Evolutionary conservation across 176 grass and related monocot species (phyloP).

Genomic region (Oryza glumipatula): DNA sequence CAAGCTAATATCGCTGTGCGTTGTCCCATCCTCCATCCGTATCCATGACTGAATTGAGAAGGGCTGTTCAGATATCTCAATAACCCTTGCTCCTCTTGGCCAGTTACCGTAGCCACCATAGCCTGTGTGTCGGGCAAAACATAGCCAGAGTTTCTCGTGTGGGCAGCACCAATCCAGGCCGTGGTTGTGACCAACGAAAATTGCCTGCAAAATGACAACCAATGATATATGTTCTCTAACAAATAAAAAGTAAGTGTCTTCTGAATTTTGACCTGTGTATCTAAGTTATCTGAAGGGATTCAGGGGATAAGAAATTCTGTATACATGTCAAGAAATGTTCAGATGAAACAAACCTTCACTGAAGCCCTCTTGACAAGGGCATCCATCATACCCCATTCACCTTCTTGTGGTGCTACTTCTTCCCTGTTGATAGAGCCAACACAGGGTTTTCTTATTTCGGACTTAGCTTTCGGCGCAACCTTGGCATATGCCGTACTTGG

Average conservation of each 20-base stretch:
- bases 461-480: slow-evolving; percentile 60
- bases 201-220: slow-evolving; percentile 44
- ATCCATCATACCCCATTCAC: slow-evolving; percentile 86
- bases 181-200: slow-evolving; percentile 94
- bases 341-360: slow-evolving; percentile 55
- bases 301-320: background rate
- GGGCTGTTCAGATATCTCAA: slow-evolving; percentile 49
- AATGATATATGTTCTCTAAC: background rate
- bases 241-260: background rate
- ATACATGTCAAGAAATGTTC: background rate
- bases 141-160: slow-evolving; percentile 69
- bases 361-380: slow-evolving; percentile 64
- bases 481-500: slow-evolving; percentile 67
- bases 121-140: slow-evolving; percentile 82
- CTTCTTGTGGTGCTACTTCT: slow-evolving; percentile 64
- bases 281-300: background rate
- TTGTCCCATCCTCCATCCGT: slow-evolving; percentile 74
- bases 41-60: slow-evolving; percentile 69
- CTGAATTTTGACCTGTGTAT: background rate
- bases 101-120: slow-evolving; percentile 78
- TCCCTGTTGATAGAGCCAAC: slow-evolving; percentile 87
- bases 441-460: slow-evolving; percentile 55
- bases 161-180: slow-evolving; percentile 95
- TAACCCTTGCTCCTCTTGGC: slow-evolving; percentile 73
- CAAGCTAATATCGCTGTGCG: slow-evolving; percentile 63